Percentiles rank a stretch among this genome's conserved stretches.
Conservation (phyloP, 441 rosid genomes). For the Erysimum pusillum region DNA sequence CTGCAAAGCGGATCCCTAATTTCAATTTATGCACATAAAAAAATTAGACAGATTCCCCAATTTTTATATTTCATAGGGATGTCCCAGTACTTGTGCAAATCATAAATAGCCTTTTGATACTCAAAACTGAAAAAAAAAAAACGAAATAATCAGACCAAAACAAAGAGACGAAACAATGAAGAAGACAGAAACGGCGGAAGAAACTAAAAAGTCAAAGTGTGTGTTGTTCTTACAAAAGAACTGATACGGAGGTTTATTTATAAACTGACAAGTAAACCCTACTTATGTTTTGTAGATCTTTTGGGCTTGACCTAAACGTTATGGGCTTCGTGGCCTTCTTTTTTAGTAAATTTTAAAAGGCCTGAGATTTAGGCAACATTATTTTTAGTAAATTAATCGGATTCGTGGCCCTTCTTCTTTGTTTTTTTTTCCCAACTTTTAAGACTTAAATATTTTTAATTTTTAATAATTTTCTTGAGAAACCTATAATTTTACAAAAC, state of each 20-base stretch:
- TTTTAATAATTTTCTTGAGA: too few species aligned
- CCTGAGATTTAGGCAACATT: too few species aligned
- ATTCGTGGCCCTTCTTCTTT: too few species aligned
- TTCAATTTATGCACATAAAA: constrained; percentile 41
- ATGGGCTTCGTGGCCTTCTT: too few species aligned
- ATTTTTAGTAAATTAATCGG: too few species aligned
- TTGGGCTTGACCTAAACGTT: constrained; percentile 14
- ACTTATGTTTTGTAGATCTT: background rate
- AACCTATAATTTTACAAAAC: too few species aligned
- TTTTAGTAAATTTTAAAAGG: too few species aligned
- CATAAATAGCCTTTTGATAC: background rate
- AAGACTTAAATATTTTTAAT: too few species aligned
- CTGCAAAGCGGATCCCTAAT: constrained; percentile 53
- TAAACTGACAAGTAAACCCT: constrained; percentile 17
- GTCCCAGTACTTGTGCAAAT: constrained; percentile 54
- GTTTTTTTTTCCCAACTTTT: too few species aligned
- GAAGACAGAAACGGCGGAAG: constrained; percentile 12
- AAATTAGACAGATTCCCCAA: constrained; percentile 48
- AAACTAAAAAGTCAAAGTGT: background rate
- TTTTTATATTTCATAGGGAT: constrained; percentile 29
- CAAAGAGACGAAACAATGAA: background rate
- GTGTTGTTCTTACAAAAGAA: rapidly evolving
- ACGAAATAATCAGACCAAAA: background rate
- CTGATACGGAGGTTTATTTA: constrained; percentile 12
- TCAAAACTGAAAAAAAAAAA: background rate